Conservation (phyloP, 192 early-diverging fungal species). For the Backusella australiensis region DNA sequence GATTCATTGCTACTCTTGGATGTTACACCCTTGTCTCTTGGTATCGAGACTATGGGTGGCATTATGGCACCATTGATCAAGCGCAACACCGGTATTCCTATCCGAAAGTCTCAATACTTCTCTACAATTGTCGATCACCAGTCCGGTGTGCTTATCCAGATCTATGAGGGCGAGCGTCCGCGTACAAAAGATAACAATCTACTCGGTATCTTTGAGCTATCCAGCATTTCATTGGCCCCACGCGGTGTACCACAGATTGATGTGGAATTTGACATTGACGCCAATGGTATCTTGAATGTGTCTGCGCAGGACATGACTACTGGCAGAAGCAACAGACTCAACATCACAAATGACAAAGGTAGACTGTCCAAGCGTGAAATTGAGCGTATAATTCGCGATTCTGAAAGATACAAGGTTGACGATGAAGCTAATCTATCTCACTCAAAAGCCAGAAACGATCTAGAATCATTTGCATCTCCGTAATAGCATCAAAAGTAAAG, state of each 20-base stretch:
- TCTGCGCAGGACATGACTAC: constrained; percentile 95
- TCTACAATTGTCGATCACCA: constrained; percentile 96
- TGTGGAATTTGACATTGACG: constrained; percentile 94
- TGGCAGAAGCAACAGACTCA: constrained; percentile 92
- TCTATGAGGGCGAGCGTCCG: constrained; percentile 93
- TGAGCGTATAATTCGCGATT: constrained; percentile 94
- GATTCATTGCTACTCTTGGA: constrained; percentile 79
- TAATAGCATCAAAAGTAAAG: constrained; percentile 63
- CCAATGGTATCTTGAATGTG: constrained; percentile 91
- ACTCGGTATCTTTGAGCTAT: constrained; percentile 96
- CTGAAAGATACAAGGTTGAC: constrained; percentile 92
- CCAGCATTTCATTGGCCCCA: constrained; percentile 88
- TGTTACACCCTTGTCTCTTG: constrained; percentile 93
- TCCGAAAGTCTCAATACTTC: constrained; percentile 98
- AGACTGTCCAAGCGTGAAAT: constrained; percentile 93
- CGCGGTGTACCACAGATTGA: constrained; percentile 97
- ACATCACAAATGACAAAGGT: constrained; percentile 97
- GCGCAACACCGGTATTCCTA: constrained; percentile 90
- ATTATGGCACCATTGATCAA: constrained; percentile 93
- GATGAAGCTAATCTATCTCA: constrained; percentile 90
- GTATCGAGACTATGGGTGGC: constrained; percentile 96
- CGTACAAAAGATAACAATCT: constrained; percentile 98
- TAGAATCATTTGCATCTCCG: constrained; percentile 95
- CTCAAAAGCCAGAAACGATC: constrained; percentile 87
- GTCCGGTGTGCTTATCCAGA: constrained; percentile 91